Percentiles rank a stretch among this genome's conserved stretches.
phyloP scores from a whole-genome alignment of 352 stramenopile species.

The Plasmopara viticola region DNA sequence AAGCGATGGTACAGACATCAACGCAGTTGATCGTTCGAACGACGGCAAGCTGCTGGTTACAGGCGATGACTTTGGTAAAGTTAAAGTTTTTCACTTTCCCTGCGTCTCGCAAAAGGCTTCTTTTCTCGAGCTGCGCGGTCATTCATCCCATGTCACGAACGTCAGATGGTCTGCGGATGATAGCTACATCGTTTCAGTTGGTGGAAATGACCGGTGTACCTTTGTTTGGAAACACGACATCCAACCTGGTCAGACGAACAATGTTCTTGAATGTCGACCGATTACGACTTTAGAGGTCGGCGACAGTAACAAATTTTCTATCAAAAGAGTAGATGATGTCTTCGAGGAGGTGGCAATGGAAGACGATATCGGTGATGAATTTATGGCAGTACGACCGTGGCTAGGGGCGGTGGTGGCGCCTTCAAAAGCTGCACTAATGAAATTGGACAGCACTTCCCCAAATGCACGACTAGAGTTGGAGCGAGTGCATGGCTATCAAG shows the following conservation, averaged over 20 bases:
- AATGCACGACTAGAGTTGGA: slow-evolving; percentile 48
- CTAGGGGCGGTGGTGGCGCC: slow-evolving; percentile 74
- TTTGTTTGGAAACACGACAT: slow-evolving; percentile 69
- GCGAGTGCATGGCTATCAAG: slow-evolving; percentile 73
- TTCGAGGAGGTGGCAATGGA: slow-evolving; percentile 21
- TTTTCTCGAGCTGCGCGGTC: slow-evolving; percentile 50
- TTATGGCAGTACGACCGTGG: slow-evolving; percentile 88
- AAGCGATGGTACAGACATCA: slow-evolving; percentile 79
- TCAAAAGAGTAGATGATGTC: slow-evolving; percentile 21
- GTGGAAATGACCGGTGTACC: slow-evolving; percentile 72
- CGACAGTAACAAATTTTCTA: slow-evolving; percentile 9
- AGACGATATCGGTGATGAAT: slow-evolving; percentile 73
- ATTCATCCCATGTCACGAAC: slow-evolving; percentile 79
- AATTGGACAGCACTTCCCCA: slow-evolving; percentile 29
- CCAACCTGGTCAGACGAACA: slow-evolving; percentile 3
- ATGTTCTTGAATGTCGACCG: slow-evolving; percentile 1
- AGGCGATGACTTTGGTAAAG: slow-evolving; percentile 75
- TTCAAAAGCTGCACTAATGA: slow-evolving; percentile 34
- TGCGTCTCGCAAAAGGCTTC: slow-evolving; percentile 52
- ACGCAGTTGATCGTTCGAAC: slow-evolving; percentile 59
- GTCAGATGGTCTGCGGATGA: slow-evolving; percentile 61
- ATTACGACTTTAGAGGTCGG: slow-evolving; percentile 8
- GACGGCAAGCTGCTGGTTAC: slow-evolving; percentile 60
- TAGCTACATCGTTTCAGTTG: slow-evolving; percentile 54
- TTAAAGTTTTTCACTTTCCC: slow-evolving; percentile 88